A percentile compares a stretch with the other conserved stretches of the same genome.
Conservation (phyloP, 1,139 yeast genomes). For the Candida buenavistaensis region DNA sequence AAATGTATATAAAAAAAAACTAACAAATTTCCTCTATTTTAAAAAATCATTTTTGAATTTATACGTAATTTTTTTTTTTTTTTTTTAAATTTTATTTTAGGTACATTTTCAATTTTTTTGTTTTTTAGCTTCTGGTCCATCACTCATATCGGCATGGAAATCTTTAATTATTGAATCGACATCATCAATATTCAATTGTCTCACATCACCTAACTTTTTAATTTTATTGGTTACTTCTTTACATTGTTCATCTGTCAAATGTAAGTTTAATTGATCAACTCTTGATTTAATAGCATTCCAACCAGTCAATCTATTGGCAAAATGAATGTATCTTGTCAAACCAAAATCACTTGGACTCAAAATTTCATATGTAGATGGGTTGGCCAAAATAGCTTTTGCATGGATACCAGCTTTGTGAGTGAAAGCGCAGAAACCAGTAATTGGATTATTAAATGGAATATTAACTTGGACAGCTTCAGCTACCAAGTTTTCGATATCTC, state of each 20-base stretch:
- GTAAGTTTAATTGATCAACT: conserved; percentile 93
- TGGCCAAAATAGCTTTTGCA: conserved; percentile 97
- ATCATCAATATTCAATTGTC: conserved; percentile 93
- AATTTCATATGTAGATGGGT: conserved; percentile 97
- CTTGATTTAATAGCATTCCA: conserved; percentile 99
- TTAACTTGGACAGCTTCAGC: conserved; percentile 98
- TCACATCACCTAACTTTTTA: conserved; percentile 91
- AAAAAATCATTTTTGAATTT: too few relatives aligned
- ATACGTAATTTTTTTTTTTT: too few relatives aligned
- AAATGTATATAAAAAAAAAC: too few relatives aligned
- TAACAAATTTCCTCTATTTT: too few relatives aligned
- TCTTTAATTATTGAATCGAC: conserved; percentile 96
- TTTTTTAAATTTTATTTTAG: too few relatives aligned
- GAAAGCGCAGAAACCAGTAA: conserved; percentile 98
- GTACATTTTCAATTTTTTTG: background rate
- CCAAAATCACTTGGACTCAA: conserved; percentile 95
- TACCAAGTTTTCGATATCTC: conserved; percentile 93
- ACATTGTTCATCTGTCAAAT: conserved; percentile 87
- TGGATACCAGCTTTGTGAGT: conserved; percentile 99
- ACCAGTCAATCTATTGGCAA: conserved; percentile 96
- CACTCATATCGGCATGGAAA: conserved; percentile 68
- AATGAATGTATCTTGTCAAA: conserved; percentile 91
- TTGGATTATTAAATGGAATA: conserved; percentile 97
- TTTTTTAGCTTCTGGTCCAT: background rate
- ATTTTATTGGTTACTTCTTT: conserved; percentile 94